phyloP scores from a whole-genome alignment of 768 basidiomycete species.

The Hygrophorus russula region DNA sequence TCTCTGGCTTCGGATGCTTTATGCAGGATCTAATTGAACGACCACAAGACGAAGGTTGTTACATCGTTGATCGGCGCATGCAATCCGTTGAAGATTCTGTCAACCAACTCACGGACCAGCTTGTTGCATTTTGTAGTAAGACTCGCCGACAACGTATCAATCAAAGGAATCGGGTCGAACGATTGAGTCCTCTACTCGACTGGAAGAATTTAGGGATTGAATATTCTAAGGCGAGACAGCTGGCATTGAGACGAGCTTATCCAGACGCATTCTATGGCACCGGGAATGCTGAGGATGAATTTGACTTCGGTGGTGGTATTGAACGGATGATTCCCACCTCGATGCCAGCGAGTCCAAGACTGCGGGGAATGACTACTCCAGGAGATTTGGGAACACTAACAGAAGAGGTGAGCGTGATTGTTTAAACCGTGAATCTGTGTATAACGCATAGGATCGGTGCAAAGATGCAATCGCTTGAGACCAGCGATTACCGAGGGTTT shows the following conservation, averaged over 20 bases:
- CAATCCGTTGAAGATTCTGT: constrained; percentile 90
- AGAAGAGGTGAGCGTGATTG: constrained; percentile 49
- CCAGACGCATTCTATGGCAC: constrained; percentile 80
- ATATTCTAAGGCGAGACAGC: constrained; percentile 89
- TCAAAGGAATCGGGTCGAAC: constrained; percentile 95
- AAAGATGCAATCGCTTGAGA: constrained; percentile 77
- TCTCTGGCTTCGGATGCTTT: constrained; percentile 96
- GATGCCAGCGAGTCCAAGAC: constrained; percentile 80
- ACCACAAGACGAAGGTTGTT: constrained; percentile 91
- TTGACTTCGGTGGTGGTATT: constrained; percentile 45
- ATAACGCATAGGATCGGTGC: neutral
- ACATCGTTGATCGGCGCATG: constrained; percentile 88
- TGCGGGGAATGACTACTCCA: constrained; percentile 82
- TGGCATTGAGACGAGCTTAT: constrained; percentile 87
- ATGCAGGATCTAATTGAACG: constrained; percentile 97
- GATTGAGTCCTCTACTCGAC: constrained; percentile 85
- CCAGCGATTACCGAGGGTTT: constrained; percentile 76
- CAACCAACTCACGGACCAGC: constrained; percentile 63
- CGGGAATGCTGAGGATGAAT: constrained; percentile 32
- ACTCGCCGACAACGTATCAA: constrained; percentile 96
- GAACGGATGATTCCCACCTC: constrained; percentile 62
- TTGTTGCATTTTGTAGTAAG: constrained; percentile 70
- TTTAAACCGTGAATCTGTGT: constrained; percentile 1
- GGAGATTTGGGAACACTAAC: constrained; percentile 88
- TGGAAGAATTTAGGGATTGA: constrained; percentile 99